Evolutionary conservation across 139 green algal species (phyloP), one percentile per base, ranked within the genome.

Genomic region (Monoraphidium neglectum): DNA sequence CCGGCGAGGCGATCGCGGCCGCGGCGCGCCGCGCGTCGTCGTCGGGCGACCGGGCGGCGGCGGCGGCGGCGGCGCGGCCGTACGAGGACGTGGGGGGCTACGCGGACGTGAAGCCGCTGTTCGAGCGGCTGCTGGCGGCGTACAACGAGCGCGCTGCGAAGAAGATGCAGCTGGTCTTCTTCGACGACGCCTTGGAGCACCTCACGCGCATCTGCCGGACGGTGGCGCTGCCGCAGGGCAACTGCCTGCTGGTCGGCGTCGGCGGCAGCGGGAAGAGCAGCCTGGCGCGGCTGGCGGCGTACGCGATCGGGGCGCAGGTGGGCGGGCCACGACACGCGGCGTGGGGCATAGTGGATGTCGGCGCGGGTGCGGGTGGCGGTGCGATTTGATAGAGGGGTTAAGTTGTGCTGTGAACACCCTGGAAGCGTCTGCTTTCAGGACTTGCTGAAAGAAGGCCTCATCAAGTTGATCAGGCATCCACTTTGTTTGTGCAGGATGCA

Each of bases 181-280:
- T 97, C 83, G 93, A 97, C 74, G 93, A 97, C 70, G 93, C 93
- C 24, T 88, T 97, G 84, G 93, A 94, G 87, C 93, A 97, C 80
- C 83, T 97, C 30, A 94, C 89, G 77, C 87, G 93, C 54, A 97
- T 97, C 82, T 83, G 74, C 21, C 89, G 93, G 69, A 93, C 94
- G 70, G 88, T 97, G 47, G 89, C 83, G 65, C 94, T 94, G 81
- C 86, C 90, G 0, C 85, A 92, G 36, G 95, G 93, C 37, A 90
- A 97, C 70, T 91, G 91, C 26, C 87, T 97, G 84, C 87, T 97
- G 66, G 93, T 97, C 2, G 93, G 93, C 40, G 93, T 97, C 35
- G 93, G 93, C 46, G 93, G 93, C 38, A 88, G 70, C 24, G 93
- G 93, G 64, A 97, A 97, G 88, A 92, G 96, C 84, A 85, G 63